phyloP scores from a whole-genome alignment of 2,329 filamentous ascomycete genomes.

The Pleurostoma richardsiae region DNA sequence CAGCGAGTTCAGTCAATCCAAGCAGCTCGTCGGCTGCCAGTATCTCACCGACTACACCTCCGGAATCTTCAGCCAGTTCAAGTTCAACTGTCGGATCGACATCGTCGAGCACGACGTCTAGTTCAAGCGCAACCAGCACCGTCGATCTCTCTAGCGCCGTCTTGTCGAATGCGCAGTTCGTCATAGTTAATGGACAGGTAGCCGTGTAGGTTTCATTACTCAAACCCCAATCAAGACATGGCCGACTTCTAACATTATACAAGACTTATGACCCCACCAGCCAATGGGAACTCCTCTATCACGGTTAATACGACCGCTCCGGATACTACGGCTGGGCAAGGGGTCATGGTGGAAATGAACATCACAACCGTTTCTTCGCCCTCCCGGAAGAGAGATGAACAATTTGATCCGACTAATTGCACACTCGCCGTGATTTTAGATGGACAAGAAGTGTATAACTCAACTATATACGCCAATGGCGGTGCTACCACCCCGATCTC shows the following conservation, averaged over 20 bases:
- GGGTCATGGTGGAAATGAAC: background rate
- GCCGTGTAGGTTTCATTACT: background rate
- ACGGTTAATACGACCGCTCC: background rate
- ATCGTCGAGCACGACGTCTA: background rate
- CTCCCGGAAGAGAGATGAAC: background rate
- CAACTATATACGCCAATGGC: background rate
- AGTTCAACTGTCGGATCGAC: background rate
- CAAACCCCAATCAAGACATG: background rate
- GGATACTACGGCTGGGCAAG: background rate
- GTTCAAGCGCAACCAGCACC: background rate
- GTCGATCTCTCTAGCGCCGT: conserved; percentile 1
- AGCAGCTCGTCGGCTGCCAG: background rate
- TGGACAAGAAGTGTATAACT: background rate
- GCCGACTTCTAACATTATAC: background rate
- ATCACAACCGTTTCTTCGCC: background rate
- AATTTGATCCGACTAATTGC: background rate
- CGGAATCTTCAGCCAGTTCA: background rate
- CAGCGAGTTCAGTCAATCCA: background rate
- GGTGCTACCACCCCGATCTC: background rate
- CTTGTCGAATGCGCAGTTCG: background rate
- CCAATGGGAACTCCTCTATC: background rate
- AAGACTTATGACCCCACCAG: background rate
- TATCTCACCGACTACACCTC: background rate
- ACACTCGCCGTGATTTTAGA: background rate
- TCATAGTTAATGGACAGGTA: background rate